Evolutionary conservation across 2,329 filamentous ascomycete genomes (phyloP).

Genomic region (Coleophoma cylindrospora): DNA sequence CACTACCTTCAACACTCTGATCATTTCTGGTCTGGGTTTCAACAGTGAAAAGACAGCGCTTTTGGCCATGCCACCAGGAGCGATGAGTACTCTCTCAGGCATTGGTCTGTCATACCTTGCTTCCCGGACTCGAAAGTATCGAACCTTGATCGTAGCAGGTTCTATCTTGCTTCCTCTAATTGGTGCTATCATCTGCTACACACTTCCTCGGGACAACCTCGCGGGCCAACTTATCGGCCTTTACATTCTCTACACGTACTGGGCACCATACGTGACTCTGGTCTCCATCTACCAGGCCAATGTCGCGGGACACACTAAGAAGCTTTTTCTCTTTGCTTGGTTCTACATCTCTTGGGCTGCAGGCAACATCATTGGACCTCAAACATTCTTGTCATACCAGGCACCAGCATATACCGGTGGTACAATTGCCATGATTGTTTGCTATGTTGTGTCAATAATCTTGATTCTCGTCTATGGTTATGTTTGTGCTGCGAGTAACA

Average conservation of each 20-base stretch:
- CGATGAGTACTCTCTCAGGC: conserved; percentile 29
- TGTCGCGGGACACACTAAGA: conserved; percentile 39
- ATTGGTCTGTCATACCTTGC: conserved; percentile 2
- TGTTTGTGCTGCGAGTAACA: conserved; percentile 28
- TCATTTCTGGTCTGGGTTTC: conserved; percentile 32
- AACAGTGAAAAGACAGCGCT: conserved; percentile 35
- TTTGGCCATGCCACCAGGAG: conserved; percentile 37
- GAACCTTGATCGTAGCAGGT: conserved; percentile 19
- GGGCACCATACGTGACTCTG: conserved; percentile 22
- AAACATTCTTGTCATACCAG: conserved; percentile 1
- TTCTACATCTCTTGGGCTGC: conserved; percentile 29
- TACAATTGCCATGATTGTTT: conserved; percentile 32
- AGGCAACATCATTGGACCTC: conserved; percentile 4
- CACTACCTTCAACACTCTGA: conserved; percentile 38
- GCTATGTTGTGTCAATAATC: conserved; percentile 26
- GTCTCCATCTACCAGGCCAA: conserved; percentile 24
- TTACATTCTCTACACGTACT: conserved; percentile 29
- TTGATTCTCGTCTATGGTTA: conserved; percentile 19
- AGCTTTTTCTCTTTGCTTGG: conserved; percentile 37
- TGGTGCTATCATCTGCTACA: conserved; percentile 26
- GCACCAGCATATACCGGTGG: conserved; percentile 28
- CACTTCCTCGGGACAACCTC: conserved; percentile 24
- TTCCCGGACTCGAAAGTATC: conserved; percentile 6
- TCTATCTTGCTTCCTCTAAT: conserved; percentile 26
- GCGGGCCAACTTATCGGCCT: conserved; percentile 25